Base-by-base conservation (phyloP, 164 flowering plant species). In the Vitis riparia region DNA sequence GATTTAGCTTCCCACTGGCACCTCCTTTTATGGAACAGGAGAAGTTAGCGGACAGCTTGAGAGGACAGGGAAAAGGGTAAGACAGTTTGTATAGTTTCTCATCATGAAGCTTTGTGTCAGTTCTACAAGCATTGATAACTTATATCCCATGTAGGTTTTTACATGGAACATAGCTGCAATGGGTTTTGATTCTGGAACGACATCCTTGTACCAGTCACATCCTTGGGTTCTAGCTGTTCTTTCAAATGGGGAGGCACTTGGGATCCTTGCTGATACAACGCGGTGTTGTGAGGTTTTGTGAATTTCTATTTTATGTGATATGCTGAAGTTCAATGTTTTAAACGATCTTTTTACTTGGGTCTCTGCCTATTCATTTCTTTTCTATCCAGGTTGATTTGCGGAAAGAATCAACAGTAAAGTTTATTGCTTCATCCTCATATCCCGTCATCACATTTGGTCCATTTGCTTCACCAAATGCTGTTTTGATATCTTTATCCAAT, bases 381-480 rank as follows among this genome's bases (percentile, higher is more conserved):
- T 11, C 53, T 55, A 15, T 27, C 7, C 90, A 92, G 99, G 82
- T 94, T 82, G 97, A 94, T 82, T 77, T 92, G 82, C 83, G 86
- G n/a, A 53, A 61, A 55, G 93, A 85, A 71, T 49, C 88, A 61
- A 79, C 51, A 16, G 85, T 91, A 66, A 87, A 78, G 74, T 78
- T 94, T 51, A 63, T 72, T 71, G 91, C 69, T 48, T 77, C 84
- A 62, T 61, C 27, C 51, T 71, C 92, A 8, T 94, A 83, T 80
- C 99, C 97, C 74, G 78, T 92, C 51, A 81, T 94, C 66, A 88
- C 91, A 65, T 92, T 94, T 82, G 99, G 99, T 63, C 99, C 99
- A 66, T 92, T 87, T 81, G 68, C 82, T 30, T 88, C 97, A 11
- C 97, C 99, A 61, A 68, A 83, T 50, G 89, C 84, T 50, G 89